Evolutionary conservation across 768 basidiomycete species (phyloP).

Genomic region (Leccinum broughii): DNA sequence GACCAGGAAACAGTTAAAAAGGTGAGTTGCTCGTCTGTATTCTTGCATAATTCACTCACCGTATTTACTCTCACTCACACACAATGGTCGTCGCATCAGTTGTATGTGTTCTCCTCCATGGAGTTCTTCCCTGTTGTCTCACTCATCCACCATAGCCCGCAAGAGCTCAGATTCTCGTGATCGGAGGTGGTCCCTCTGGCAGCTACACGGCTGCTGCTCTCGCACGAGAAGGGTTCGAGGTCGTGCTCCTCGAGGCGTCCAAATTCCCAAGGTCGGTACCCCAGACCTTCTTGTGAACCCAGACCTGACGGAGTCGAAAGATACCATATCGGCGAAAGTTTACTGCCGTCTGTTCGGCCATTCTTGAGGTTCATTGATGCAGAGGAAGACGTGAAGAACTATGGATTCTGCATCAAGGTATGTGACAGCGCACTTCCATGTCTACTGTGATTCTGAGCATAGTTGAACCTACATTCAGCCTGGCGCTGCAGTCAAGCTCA

Average conservation of each 20-base stretch:
- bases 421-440: background rate
- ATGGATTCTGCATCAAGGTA: conserved; percentile 15
- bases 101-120: background rate
- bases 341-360: conserved; percentile 8
- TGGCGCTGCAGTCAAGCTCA: conserved; percentile 9
- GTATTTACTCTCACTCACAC: background rate
- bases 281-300: no score
- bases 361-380: conserved; percentile 14
- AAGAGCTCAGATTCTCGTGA: conserved; percentile 11
- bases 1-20: background rate
- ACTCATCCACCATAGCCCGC: background rate
- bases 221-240: conserved; percentile 13
- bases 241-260: conserved; percentile 10
- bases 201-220: conserved; percentile 13
- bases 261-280: conserved; percentile 13
- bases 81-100: conserved; percentile 2
- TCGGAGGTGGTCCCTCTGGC: conserved; percentile 16
- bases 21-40: background rate
- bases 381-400: conserved; percentile 6
- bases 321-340: conserved; percentile 19
- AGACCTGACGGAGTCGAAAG: background rate
- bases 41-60: background rate
- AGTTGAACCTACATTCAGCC: conserved; percentile 1
- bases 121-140: background rate
- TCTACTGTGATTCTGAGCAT: background rate